Base-by-base conservation (phyloP, 345 rosid species). In the Balakata baccata region DNA sequence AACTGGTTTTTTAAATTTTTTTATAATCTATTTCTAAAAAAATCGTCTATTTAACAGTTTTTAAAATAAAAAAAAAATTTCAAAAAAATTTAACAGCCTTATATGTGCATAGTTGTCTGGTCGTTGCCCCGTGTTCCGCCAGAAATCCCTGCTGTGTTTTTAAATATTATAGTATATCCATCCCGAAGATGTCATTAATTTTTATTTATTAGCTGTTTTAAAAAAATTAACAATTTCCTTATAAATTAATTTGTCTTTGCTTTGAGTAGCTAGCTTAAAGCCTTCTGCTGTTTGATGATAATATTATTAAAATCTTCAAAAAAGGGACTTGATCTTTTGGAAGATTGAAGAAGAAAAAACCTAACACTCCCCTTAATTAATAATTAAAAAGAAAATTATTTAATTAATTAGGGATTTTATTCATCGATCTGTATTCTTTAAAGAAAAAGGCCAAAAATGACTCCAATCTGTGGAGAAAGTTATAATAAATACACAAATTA, bases 91-190 rank as follows among this genome's bases (percentile, higher is more conserved):
- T n/a, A n/a, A n/a, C n/a, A n/a, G n/a, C n/a, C n/a, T n/a, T n/a
- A n/a, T n/a, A n/a, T n/a, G n/a, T n/a, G 71, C 45, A 22, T 52
- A 3, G 41, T 43, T 68, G 57, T 73, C 58, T 76, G 84, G 84
- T 71, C 60, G 68, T 25, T 75, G 76, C 77, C 81, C 76, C 79
- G 73, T 74, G 77, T 74, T 80, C 75, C 75, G 64, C 53, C n/a
- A 45, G 70, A 14, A 59, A 64, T 43, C 80, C 34, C 64, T 18
- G 43, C 73, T 70, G 43, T 13, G 10, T 41, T 34, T 43, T 14
- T 14, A 51, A 50, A 25, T 39, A 3, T 41, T 64, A 2, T 38
- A 12, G 5, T 12, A 6, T 7, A 29, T 29, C 34, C 1, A 29
- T 29, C 34, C 34, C 1, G 34, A 2, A 29, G 34, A 29, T 1